phyloP scores from a whole-genome alignment of 1,139 yeast species.

The Debaryomyces coudertii region DNA sequence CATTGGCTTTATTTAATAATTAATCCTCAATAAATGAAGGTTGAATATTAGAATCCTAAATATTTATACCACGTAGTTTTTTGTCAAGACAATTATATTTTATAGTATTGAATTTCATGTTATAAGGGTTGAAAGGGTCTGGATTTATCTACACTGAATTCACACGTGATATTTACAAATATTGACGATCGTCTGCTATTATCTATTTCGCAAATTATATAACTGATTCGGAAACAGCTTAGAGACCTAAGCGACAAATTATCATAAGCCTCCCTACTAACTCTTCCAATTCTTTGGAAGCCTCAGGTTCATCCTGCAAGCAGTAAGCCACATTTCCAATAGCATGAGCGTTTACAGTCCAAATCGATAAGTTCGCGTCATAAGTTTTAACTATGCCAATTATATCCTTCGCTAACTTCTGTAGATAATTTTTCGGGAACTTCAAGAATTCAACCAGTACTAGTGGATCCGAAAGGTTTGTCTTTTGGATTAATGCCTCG shows the following conservation, averaged over 20 bases:
- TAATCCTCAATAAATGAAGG: background rate
- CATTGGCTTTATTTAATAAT: background rate
- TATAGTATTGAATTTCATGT: background rate
- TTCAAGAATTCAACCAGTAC: constrained; percentile 26
- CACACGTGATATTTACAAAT: background rate
- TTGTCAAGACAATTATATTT: background rate
- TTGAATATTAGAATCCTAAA: background rate
- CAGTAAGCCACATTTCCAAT: constrained; percentile 35
- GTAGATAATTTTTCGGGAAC: constrained; percentile 30
- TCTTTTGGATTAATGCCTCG: constrained; percentile 29
- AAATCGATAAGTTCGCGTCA: constrained; percentile 34
- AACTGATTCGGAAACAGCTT: background rate
- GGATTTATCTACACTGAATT: background rate
- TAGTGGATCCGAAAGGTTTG: constrained; percentile 19
- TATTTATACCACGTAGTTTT: background rate
- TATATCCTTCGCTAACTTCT: constrained; percentile 38
- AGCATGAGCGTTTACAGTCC: constrained; percentile 42
- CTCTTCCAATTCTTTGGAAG: constrained; percentile 28
- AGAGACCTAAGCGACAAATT: constrained; percentile 26
- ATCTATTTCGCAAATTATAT: constrained; percentile 14
- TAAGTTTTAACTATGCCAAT: constrained; percentile 44
- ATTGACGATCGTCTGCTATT: too few species aligned
- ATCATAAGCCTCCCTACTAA: constrained; percentile 31
- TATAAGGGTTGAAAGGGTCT: background rate
- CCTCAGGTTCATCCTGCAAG: constrained; percentile 32